Base-by-base conservation (phyloP, 2,329 filamentous ascomycete genomes). In the Hypocreales sp. region DNA sequence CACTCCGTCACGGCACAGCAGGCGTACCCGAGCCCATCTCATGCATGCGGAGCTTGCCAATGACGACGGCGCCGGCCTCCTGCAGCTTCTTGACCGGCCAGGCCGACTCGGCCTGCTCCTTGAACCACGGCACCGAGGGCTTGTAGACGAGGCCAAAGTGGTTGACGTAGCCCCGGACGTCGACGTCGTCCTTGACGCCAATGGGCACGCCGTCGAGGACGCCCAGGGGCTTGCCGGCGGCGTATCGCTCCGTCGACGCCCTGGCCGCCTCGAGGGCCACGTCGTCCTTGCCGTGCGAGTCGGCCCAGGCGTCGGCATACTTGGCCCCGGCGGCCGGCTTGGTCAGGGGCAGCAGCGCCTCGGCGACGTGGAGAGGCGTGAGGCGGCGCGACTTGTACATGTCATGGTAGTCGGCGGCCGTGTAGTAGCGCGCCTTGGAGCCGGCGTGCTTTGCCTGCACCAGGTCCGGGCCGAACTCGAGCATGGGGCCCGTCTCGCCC, bases 191-290 rank as follows among this genome's bases (percentile, higher is more conserved):
- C 53, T 93, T 92, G 40, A 90, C 69, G 0, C 76, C 79, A 26
- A 92, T 67, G 0, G 83, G 84, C 1, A 92, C 71, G 9, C 84
- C 84, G 41, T 93, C 84, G 7, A 92, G 56, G 5, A 80, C 55
- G 9, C 80, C 64, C 11, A 83, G 49, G 1, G 73, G 64, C 34
- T 64, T 63, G 0, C 79, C 78, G 11, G 63, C 56, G 31, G 70
- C 68, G 50, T 79, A 92, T 24, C 84, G 63, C 44, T 68, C 60
- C 0, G 82, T 79, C 1, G 82, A 90, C 7, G 67, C 78, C 39
- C 64, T 64, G 0, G 84, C 83, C 1, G 81, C 76, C 20, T 66
- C 64, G 5, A 73, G 59, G 1, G 79, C 67, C 12, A 67, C 51
- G 14, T 79, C 68, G 22, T 55, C 48, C 14, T 50, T 47, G 7